Evolutionary conservation across 2,329 filamentous ascomycete species (phyloP).

Genomic region (Exutisphaerella laricina): DNA sequence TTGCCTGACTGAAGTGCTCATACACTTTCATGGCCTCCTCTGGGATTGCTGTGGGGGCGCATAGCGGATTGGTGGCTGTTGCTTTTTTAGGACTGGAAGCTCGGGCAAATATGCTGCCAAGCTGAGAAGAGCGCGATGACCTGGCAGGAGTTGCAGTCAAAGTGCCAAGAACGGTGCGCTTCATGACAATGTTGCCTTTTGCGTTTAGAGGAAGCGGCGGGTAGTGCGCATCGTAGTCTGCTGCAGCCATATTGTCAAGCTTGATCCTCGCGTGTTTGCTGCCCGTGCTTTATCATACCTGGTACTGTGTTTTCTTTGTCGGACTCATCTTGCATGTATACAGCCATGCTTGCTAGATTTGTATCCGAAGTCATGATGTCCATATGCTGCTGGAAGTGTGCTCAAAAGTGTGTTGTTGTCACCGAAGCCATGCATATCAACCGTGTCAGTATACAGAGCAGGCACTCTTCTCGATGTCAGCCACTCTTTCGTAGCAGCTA

Average conservation of each 20-base stretch:
- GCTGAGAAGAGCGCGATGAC: constrained; percentile 12
- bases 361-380: neutral
- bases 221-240: neutral
- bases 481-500: neutral
- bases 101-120: neutral
- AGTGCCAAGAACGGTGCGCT: neutral
- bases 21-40: constrained; percentile 6
- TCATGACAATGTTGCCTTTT: constrained; percentile 7
- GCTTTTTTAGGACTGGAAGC: neutral
- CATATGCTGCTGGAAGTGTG: neutral
- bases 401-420: neutral
- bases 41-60: neutral
- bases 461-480: constrained; percentile 4
- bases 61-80: neutral
- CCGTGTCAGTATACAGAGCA: too few relatives aligned
- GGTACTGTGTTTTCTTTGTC: neutral
- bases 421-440: too few relatives aligned
- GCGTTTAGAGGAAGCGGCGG: constrained; percentile 5
- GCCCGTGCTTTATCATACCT: too few relatives aligned
- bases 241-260: neutral
- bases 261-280: too few relatives aligned
- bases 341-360: constrained; percentile 4
- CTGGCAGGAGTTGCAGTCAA: constrained; percentile 15
- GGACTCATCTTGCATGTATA: neutral
- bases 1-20: constrained; percentile 6